Base-by-base conservation (phyloP, 2,329 filamentous ascomycete genomes). In the Capronia epimyces region DNA sequence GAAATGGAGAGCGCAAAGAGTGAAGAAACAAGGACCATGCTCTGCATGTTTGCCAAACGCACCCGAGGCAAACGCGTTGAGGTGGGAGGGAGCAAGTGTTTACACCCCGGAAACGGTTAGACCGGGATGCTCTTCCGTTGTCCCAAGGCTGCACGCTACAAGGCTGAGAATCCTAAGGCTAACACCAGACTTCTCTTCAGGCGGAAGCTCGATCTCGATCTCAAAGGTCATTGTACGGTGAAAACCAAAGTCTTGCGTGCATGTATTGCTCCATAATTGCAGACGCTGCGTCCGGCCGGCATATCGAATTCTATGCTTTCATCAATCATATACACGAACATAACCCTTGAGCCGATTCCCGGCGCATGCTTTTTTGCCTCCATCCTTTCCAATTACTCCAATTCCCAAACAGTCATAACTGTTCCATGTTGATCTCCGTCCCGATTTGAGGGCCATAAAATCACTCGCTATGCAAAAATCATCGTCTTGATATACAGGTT, bases 381-480 rank as follows among this genome's bases (percentile, higher is more conserved):
- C 9, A 24, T 18, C 22, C 43, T 16, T 48, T n/a, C 42, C 27
- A 45, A 55, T 55, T 55, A 55, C 36, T 43, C 42, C 37, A n/a
- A 16, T 43, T 43, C 39, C 24, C 24, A 3, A 34, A 47, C 55
- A 55, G 52, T 24, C 15, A 55, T 55, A 46, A 52, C 55, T 47
- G 49, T 47, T 47, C 43, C 49, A 27, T 37, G n/a, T 18, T 8
- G 34, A 5, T 37, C 34, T 7, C 15, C 7, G 20, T 18, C 7
- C 34, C 15, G 12, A 12, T 37, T 49, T 41, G 43, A 40, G 37
- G 36, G 43, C 50, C 37, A 46, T 46, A 39, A 37, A 34, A 43
- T 32, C 40, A 52, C 50, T 46, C 55, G 55, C 55, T 56, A 54
- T 54, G 53, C 53, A 52, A 54, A 57, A 52, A 57, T 57, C 31